Evolutionary conservation across 2,329 filamentous ascomycete species (phyloP).

Genomic region (Hypocreales sp.): DNA sequence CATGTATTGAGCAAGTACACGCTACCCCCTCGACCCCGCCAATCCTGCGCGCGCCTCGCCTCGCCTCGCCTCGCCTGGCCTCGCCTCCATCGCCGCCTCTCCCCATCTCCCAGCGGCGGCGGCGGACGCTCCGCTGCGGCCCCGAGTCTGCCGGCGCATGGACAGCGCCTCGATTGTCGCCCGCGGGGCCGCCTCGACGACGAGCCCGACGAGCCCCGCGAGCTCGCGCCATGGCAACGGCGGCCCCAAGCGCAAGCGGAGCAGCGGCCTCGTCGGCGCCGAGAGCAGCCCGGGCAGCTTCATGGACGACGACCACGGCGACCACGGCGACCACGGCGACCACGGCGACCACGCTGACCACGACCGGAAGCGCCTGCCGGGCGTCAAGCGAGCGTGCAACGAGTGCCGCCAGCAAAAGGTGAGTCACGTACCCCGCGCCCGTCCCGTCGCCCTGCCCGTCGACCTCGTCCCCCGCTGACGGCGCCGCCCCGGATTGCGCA

Average conservation of each 20-base stretch:
- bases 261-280: slow-evolving; percentile 31
- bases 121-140: slow-evolving; percentile 4
- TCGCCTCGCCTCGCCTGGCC: no score
- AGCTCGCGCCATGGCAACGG: slow-evolving; percentile 35
- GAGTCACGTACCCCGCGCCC: slow-evolving; percentile 12
- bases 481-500: neutral
- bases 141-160: slow-evolving; percentile 25
- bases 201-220: slow-evolving; percentile 40
- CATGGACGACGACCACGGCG: slow-evolving; percentile 34
- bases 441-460: slow-evolving; percentile 7
- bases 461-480: neutral
- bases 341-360: slow-evolving; percentile 31
- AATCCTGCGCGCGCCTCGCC: no score
- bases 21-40: no score
- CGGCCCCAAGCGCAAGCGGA: slow-evolving; percentile 40
- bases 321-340: slow-evolving; percentile 30
- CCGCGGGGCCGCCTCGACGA: slow-evolving; percentile 29
- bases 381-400: slow-evolving; percentile 68
- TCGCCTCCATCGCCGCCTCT: neutral
- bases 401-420: slow-evolving; percentile 80
- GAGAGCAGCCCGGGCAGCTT: slow-evolving; percentile 46
- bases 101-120: slow-evolving; percentile 4
- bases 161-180: slow-evolving; percentile 30
- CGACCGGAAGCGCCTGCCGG: slow-evolving; percentile 49
- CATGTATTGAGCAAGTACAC: no score